Evolutionary conservation across 768 basidiomycete species (phyloP).

Genomic region (Suillus occidentalis): DNA sequence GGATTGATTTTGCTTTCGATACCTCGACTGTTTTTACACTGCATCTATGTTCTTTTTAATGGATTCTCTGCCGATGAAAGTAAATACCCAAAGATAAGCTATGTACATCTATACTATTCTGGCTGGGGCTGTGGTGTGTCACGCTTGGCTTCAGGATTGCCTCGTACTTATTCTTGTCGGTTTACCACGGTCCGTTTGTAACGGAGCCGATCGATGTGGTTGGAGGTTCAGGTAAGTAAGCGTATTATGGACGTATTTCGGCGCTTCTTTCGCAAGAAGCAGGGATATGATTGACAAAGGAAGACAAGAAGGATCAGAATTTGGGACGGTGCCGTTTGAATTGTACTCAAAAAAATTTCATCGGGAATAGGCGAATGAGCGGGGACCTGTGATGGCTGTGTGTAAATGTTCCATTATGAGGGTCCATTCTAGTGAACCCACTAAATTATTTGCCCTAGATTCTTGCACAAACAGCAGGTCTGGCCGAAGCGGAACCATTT

Average conservation of each 20-base stretch:
- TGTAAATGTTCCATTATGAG: slow-evolving; percentile 25
- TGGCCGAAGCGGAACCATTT: slow-evolving; percentile 31
- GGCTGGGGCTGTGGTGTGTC: slow-evolving; percentile 23
- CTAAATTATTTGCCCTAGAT: slow-evolving; percentile 13
- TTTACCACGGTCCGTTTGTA: background rate
- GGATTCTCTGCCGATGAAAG: slow-evolving; percentile 13
- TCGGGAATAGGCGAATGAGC: slow-evolving; percentile 37
- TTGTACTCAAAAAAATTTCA: slow-evolving; percentile 31
- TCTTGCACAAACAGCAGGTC: slow-evolving; percentile 19
- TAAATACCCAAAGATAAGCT: slow-evolving; percentile 6
- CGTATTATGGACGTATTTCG: slow-evolving; percentile 2
- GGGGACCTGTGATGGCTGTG: slow-evolving; percentile 40
- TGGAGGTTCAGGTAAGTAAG: background rate
- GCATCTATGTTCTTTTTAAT: slow-evolving; percentile 35
- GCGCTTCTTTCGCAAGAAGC: slow-evolving; percentile 13
- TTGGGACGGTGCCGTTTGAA: slow-evolving; percentile 22
- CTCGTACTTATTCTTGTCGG: background rate
- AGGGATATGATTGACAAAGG: slow-evolving; percentile 10
- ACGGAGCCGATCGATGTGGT: background rate
- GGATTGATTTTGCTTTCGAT: slow-evolving; percentile 10
- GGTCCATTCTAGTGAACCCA: slow-evolving; percentile 11
- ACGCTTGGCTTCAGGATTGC: slow-evolving; percentile 2
- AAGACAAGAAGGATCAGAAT: slow-evolving; percentile 11
- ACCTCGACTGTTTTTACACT: slow-evolving; percentile 13
- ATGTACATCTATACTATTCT: slow-evolving; percentile 29